These are phyloP conservation scores for Orbilia ellipsospora DNA, from an alignment of 2,329 filamentous ascomycete genomes.

Conservation along the genomic window DNA sequence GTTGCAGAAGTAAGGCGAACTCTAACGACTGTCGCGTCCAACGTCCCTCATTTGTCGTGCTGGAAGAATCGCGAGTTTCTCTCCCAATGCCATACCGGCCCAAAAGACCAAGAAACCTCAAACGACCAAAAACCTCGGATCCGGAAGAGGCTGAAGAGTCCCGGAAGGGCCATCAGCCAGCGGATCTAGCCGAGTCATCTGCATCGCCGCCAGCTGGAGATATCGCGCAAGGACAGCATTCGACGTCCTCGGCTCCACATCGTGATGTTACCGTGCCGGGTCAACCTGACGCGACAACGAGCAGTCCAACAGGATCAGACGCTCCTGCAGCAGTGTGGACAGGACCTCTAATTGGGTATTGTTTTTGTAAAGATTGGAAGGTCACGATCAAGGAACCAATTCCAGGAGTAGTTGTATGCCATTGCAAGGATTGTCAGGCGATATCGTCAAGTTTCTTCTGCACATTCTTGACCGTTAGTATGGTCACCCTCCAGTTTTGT, in stretches of 20 bases:
- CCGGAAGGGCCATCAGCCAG: constrained; percentile 1
- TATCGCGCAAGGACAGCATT: constrained; percentile 17
- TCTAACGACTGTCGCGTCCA: constrained; percentile 26
- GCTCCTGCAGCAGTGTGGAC: constrained; percentile 20
- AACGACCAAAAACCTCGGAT: constrained; percentile 45
- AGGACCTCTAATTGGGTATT: constrained; percentile 52
- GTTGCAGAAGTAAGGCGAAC: constrained; percentile 18
- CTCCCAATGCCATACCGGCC: constrained; percentile 52
- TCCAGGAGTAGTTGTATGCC: constrained; percentile 52
- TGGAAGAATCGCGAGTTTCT: constrained; percentile 46
- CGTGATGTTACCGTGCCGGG: constrained; percentile 10
- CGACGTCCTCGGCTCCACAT: constrained; percentile 19
- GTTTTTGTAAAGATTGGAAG: constrained; percentile 54
- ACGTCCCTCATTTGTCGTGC: constrained; percentile 29
- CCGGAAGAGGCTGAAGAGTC: constrained; percentile 32
- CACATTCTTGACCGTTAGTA: constrained; percentile 56
- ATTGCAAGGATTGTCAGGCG: constrained; percentile 56
- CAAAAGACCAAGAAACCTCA: constrained; percentile 26
- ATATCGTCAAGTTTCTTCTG: constrained; percentile 56
- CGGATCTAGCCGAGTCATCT: constrained; percentile 14
- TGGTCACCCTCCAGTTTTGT: constrained; percentile 27
- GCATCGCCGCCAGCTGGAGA: constrained; percentile 22
- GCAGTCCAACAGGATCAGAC: constrained; percentile 34
- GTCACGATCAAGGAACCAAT: constrained; percentile 54
- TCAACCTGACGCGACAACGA: constrained; percentile 46